Evolutionary conservation across 2,329 filamentous ascomycete species (phyloP).

Genomic region (Sclerotinia spermophila): DNA sequence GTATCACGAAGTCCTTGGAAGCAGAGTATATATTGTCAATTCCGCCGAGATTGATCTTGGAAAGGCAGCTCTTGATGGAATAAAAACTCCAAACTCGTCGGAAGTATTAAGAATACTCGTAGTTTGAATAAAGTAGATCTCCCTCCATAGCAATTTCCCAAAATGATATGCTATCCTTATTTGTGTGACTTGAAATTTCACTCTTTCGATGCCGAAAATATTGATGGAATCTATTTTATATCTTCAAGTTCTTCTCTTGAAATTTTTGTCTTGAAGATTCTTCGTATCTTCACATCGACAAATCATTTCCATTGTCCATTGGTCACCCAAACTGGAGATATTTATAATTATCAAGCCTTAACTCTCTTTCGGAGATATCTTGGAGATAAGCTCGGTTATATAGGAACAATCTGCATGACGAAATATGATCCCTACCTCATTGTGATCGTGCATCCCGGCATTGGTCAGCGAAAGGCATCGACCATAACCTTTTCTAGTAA

Average conservation of each 20-base stretch:
- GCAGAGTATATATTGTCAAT: background rate
- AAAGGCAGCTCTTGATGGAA: background rate
- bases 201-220: background rate
- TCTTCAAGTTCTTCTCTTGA: background rate
- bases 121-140: background rate
- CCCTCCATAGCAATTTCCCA: background rate
- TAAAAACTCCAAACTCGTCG: background rate
- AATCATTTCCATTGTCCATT: background rate
- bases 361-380: conserved; percentile 1
- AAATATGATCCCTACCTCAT: conserved; percentile 2
- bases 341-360: background rate
- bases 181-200: background rate
- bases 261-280: background rate
- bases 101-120: background rate
- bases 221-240: background rate
- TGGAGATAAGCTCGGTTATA: conserved; percentile 17
- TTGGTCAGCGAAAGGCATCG: conserved; percentile 15
- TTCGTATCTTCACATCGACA: background rate
- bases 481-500: background rate
- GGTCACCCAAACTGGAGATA: background rate
- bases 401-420: conserved; percentile 6
- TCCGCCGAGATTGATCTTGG: background rate
- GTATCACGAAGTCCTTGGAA: background rate
- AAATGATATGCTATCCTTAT: background rate
- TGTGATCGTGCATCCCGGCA: background rate